phyloP scores from a whole-genome alignment of 306 rosid genomes.

The Pachyrhizus erosus region DNA sequence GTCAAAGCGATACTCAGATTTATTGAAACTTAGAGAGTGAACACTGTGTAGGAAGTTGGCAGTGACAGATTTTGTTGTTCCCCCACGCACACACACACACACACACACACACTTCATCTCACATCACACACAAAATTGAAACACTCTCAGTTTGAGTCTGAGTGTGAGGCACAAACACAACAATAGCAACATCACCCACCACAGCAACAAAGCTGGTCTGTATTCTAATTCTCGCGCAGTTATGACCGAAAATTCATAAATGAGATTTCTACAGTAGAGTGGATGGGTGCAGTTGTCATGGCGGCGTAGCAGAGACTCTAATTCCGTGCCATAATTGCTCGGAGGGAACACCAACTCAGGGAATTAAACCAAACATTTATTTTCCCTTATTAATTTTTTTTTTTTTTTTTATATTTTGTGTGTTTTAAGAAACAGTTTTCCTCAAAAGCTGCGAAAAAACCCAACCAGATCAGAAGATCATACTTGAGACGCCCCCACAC shows the following conservation, averaged over 20 bases:
- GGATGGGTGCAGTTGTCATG: constrained; percentile 83
- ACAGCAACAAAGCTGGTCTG: constrained; percentile 44
- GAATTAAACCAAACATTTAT: constrained; percentile 6
- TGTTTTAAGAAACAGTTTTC: constrained; percentile 20
- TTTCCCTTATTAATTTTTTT: not conserved
- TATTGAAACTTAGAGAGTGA: not conserved
- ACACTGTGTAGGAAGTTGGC: not conserved
- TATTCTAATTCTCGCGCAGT: constrained; percentile 16
- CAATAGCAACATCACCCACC: not conserved
- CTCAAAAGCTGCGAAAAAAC: constrained; percentile 66
- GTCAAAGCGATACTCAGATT: constrained; percentile 28
- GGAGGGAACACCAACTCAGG: constrained; percentile 29
- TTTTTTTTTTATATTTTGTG: not conserved
- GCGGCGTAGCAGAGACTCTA: constrained; percentile 98
- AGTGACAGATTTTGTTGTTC: constrained; percentile 55
- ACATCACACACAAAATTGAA: not conserved
- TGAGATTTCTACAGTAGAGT: constrained; percentile 47
- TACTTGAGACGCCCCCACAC: constrained; percentile 44
- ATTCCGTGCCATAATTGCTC: constrained; percentile 86
- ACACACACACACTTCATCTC: constrained; percentile 16
- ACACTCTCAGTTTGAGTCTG: constrained; percentile 1
- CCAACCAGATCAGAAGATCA: constrained; percentile 45
- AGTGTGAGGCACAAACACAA: not conserved
- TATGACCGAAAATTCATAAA: constrained; percentile 51
- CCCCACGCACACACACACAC: constrained; percentile 39